Base-by-base conservation (phyloP, 1,139 yeast genomes). In the Suhomyces taliae region DNA sequence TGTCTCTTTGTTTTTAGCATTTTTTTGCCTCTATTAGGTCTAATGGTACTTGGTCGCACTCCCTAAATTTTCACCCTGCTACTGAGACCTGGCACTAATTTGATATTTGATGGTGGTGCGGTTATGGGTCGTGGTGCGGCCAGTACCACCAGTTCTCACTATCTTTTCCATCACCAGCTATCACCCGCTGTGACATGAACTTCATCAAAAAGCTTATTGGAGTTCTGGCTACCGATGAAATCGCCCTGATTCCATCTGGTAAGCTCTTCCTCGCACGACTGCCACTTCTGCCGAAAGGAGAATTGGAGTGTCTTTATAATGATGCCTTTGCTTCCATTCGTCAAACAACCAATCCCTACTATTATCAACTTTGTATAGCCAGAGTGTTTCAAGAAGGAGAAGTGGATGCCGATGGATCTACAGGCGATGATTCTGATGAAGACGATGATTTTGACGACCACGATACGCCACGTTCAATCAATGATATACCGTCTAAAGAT, bases 231-330 rank as follows among this genome's bases (percentile, higher is more conserved):
- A 79, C 82, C 40, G 89, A 85, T 58, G 95, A 86, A 55, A 69
- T 89, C 40, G 83, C 84, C 11, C 76, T 80, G 60, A 77, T 93
- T 43, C 90, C 96, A 2, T 79, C 86, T 1, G 99, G 98, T 7
- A 86, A 84, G 65, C 75, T 93, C 45, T 87, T 77, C 60, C 73
- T 91, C 41, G 77, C 87, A 27, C 74, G 98, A 42, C 76, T 87
- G 5, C 88, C 89, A 8, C 77, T 76, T 12, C 87, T 96, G 7
- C 97, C 96, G 11, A 89, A 89, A 62, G 93, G 96, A 4, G 90
- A 84, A 29, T 74, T 84, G 38, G 97, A 93, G 65, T 90, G 97
- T 63, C 75, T 93, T 37, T 58, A 62, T 63, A 86, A 82, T 52
- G 96, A 90, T 57, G 93, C 96, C 0, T 82, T 82, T 44, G 83